These are phyloP conservation scores for Xylariaceae sp. DNA, from an alignment of 2,329 filamentous ascomycete species.

Conservation along the genomic window DNA sequence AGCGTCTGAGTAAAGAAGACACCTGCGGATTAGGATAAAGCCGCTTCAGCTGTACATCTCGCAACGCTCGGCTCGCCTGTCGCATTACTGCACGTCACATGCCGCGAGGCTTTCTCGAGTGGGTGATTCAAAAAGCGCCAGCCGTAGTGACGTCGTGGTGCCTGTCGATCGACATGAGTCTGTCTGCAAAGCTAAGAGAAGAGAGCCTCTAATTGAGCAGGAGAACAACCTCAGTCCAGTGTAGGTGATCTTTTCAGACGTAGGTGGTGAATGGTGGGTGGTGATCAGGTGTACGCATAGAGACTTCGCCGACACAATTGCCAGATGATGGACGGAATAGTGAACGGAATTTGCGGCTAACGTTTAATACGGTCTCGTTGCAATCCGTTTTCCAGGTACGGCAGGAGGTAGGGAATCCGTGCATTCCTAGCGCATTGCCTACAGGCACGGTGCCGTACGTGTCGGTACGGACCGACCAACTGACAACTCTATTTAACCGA, in stretches of 20 bases:
- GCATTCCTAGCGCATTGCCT: not conserved
- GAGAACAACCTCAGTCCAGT: too few species aligned
- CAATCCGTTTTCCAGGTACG: not conserved
- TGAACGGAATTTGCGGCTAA: not conserved
- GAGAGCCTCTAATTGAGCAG: not conserved
- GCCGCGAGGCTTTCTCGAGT: constrained; percentile 10
- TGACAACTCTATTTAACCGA: not conserved
- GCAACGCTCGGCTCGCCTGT: constrained; percentile 28
- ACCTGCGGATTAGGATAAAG: constrained; percentile 19
- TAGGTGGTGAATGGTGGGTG: too few species aligned
- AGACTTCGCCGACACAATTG: too few species aligned
- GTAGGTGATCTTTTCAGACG: too few species aligned
- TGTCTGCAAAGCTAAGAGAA: not conserved
- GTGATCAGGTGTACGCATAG: too few species aligned
- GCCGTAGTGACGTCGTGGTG: not conserved
- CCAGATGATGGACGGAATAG: too few species aligned
- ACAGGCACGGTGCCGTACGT: too few species aligned
- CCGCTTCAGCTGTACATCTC: constrained; percentile 31
- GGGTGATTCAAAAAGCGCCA: not conserved
- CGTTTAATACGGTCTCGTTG: not conserved
- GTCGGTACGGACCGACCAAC: not conserved
- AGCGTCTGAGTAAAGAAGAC: constrained; percentile 10
- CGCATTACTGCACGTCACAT: constrained; percentile 34
- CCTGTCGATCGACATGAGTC: constrained; percentile 4
- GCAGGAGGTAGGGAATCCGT: not conserved